Evolutionary conservation across 2,329 filamentous ascomycete species (phyloP).

Genomic region (Falciphora oryzae): DNA sequence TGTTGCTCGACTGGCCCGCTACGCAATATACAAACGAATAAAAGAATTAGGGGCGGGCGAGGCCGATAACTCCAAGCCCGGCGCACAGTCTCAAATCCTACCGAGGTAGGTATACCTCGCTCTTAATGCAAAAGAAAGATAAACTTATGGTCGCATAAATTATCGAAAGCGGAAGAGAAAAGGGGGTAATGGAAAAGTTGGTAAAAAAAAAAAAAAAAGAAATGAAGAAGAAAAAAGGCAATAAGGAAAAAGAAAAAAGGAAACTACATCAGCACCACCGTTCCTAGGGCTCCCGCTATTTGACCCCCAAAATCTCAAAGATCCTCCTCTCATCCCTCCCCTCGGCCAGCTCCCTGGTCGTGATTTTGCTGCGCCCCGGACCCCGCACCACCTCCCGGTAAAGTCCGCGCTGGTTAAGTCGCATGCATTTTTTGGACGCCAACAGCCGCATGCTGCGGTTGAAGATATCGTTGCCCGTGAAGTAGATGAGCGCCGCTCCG

Average conservation of each 20-base stretch:
- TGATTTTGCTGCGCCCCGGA: conserved; percentile 51
- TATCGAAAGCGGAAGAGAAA: no score
- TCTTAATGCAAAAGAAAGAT: no score
- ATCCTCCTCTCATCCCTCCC: conserved; percentile 71
- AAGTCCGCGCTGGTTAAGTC: conserved; percentile 77
- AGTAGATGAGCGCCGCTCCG: conserved; percentile 84
- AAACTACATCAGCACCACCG: conserved; percentile 58
- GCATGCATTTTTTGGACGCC: conserved; percentile 74
- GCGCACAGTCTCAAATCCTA: no score
- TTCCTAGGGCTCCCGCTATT: conserved; percentile 73
- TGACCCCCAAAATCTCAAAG: conserved; percentile 75
- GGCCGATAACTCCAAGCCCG: no score
- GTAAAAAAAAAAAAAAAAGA: no score
- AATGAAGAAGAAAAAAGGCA: not conserved
- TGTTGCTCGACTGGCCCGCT: no score
- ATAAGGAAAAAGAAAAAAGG: not conserved
- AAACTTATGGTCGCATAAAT: no score
- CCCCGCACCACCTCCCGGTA: conserved; percentile 65
- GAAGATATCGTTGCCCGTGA: conserved; percentile 92
- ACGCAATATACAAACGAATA: no score
- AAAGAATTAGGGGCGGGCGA: no score
- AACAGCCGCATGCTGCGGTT: conserved; percentile 75
- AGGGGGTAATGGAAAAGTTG: not conserved
- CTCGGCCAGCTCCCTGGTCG: conserved; percentile 66
- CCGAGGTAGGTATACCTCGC: no score